Evolutionary conservation across 495 filamentous ascomycete genomes (phyloP).

Genomic region (Hyaloscypha hepaticicola): DNA sequence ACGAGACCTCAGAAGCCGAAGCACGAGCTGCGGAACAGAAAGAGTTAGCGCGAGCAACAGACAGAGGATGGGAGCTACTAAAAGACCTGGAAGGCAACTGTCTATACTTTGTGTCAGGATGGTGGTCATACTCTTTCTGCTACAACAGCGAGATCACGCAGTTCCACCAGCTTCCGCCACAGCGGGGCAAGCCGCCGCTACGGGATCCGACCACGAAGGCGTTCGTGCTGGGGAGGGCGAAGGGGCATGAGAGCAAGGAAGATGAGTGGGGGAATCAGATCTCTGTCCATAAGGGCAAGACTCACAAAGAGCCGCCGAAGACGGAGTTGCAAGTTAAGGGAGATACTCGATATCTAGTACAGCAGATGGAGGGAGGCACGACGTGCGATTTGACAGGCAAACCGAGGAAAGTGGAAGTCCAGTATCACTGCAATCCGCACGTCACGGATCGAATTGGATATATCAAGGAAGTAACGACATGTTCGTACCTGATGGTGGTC

Average conservation of each 20-base stretch:
- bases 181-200: slow-evolving; percentile 61
- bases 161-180: slow-evolving; percentile 80
- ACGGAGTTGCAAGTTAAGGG: slow-evolving; percentile 78
- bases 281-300: slow-evolving; percentile 31
- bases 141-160: slow-evolving; percentile 86
- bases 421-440: slow-evolving; percentile 90
- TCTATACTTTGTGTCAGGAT: slow-evolving; percentile 86
- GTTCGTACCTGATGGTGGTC: slow-evolving; percentile 92
- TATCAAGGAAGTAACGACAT: slow-evolving; percentile 94
- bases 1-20: slow-evolving; percentile 60
- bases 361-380: slow-evolving; percentile 81
- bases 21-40: slow-evolving; percentile 75
- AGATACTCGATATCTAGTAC: slow-evolving; percentile 85
- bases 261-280: slow-evolving; percentile 36
- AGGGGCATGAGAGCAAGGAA: slow-evolving; percentile 35
- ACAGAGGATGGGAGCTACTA: slow-evolving; percentile 87
- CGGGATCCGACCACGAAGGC: slow-evolving; percentile 75
- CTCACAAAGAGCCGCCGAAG: slow-evolving; percentile 46
- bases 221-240: slow-evolving; percentile 69
- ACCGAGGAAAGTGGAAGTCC: slow-evolving; percentile 79
- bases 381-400: slow-evolving; percentile 89
- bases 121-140: slow-evolving; percentile 98
- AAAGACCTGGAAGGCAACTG: slow-evolving; percentile 82
- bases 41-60: slow-evolving; percentile 79
- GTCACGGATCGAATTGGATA: slow-evolving; percentile 79